phyloP scores from a whole-genome alignment of 176 grass and related monocot genomes.

The Carex scoparia region DNA sequence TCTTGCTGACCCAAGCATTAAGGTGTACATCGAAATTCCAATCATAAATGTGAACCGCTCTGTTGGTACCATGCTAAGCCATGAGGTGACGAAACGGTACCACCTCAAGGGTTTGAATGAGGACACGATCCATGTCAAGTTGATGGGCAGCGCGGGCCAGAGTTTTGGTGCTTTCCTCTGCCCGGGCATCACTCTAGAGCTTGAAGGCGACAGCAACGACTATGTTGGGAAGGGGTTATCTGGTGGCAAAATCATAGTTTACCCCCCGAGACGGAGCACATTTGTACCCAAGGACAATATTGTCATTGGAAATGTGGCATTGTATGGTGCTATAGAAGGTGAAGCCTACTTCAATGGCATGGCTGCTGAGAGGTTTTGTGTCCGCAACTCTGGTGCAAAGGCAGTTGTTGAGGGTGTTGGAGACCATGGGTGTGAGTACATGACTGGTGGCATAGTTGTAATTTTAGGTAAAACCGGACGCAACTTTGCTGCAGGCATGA shows the following conservation, averaged over 20 bases:
- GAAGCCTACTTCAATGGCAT: slow-evolving; percentile 98
- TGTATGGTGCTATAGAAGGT: slow-evolving; percentile 89
- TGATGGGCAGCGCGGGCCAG: slow-evolving; percentile 85
- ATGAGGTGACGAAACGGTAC: slow-evolving; percentile 91
- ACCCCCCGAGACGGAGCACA: slow-evolving; percentile 69
- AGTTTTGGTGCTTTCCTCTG: slow-evolving; percentile 94
- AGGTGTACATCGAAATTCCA: slow-evolving; percentile 63
- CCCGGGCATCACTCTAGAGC: slow-evolving; percentile 86
- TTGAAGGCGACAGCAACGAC: slow-evolving; percentile 98
- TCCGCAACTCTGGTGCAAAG: slow-evolving; percentile 92
- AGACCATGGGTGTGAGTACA: slow-evolving; percentile 99
- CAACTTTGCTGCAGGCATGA: slow-evolving; percentile 99
- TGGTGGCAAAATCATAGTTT: slow-evolving; percentile 92
- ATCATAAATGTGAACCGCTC: slow-evolving; percentile 80
- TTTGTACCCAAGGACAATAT: slow-evolving; percentile 92
- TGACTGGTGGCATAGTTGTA: slow-evolving; percentile 91
- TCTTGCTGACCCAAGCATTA: slow-evolving; percentile 51
- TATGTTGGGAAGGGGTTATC: slow-evolving; percentile 98
- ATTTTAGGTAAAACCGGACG: slow-evolving; percentile 91
- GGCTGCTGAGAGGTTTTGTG: slow-evolving; percentile 97
- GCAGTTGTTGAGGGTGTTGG: slow-evolving; percentile 97
- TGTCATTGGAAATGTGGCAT: slow-evolving; percentile 95
- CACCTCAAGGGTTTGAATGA: slow-evolving; percentile 66
- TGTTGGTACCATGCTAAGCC: slow-evolving; percentile 88
- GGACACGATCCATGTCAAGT: slow-evolving; percentile 80